Base-by-base conservation (phyloP, 805 yeast species). In the Nakazawaea wickerhamii region DNA sequence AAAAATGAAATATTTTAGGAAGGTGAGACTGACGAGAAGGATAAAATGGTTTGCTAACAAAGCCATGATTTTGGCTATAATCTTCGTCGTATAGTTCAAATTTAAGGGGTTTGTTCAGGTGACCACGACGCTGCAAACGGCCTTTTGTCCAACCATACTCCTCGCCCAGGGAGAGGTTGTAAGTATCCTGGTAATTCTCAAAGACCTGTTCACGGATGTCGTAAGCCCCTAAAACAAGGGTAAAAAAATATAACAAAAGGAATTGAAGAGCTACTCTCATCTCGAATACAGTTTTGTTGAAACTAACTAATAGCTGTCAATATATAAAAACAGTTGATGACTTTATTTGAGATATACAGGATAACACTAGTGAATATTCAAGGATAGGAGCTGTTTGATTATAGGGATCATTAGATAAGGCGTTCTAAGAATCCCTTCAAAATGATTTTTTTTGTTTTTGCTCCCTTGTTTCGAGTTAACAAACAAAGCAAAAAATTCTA, bases 1-100 rank as follows among this genome's bases (percentile, higher is more conserved):
- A 11, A 17, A 17, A 18, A 21, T 21, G 21, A 15, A 10, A 17
- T 25, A 1, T 22, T 10, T 15, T 2, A 13, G 20, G 11, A 19
- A 27, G 42, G 48, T 33, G 9, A 4, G 11, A 44, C 50, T 27
- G 23, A 47, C 50, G 50, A 4, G 50, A 40, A 14, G 50, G 50
- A 28, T 35, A 47, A 31, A 40, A 44, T 6, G 50, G 46, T 21
- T 31, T 47, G 20, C 41, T 37, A 30, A 30, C 23, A 35, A 47
- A 47, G 9, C 46, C 45, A 11, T 44, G 18, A 21, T 25, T 37
- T 17, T 33, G 36, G 17, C 18, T 30, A 15, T 33, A 35, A 17
- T 47, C 38, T 11, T 47, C 50, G 20, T 44, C 45, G 20, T 33
- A 44, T 10, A 20, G 30, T 9, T 44, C 47, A 25, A 26, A 44